Evolutionary conservation across 106 monocot species (phyloP), one percentile per base, ranked within the genome.

Genomic region (Hemerocallis citrina): DNA sequence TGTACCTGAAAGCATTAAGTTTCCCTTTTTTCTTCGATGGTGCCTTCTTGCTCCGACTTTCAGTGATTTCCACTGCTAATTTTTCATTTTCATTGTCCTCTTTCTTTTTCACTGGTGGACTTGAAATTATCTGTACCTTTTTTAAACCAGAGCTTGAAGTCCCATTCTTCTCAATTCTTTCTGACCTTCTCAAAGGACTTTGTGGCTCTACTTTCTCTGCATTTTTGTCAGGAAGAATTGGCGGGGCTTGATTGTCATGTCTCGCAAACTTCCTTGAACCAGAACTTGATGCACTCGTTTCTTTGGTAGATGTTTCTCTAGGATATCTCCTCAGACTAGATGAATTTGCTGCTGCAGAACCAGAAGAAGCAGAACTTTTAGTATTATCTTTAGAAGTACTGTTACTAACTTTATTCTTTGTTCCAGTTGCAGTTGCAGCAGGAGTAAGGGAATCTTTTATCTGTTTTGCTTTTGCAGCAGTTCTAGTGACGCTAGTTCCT

Each of bases 131-230:
- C 9, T 43, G 63, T 28, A 63, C 17, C 17, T 34, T 44, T 34
- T 61, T 68, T 29, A 61, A 61, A 37, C 39, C 33, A 54, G 67
- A 74, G 49, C 63, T 63, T 35, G 75, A 63, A 57, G 43, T n/a
- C 8, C 29, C 59, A 34, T 39, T 24, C 55, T 70, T 76, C 59
- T 70, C 76, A 14, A 69, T 51, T 56, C 69, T 70, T 22, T 60
- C 65, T 5, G 69, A 70, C 42, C 58, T 69, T 65, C 76, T 70
- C 30, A 70, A 13, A 13, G 70, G 64, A 59, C 70, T 70, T 32
- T 14, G 50, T 51, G 57, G 36, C 40, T 46, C 63, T 19, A 27
- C 19, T 23, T 29, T 55, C 43, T 46, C 55, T 22, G 39, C 40
- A 39, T 59, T 76, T 10, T 49, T 69, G 12, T 62, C 34, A 1